phyloP scores from a whole-genome alignment of 257 asterid genomes.

The Sherardia arvensis region DNA sequence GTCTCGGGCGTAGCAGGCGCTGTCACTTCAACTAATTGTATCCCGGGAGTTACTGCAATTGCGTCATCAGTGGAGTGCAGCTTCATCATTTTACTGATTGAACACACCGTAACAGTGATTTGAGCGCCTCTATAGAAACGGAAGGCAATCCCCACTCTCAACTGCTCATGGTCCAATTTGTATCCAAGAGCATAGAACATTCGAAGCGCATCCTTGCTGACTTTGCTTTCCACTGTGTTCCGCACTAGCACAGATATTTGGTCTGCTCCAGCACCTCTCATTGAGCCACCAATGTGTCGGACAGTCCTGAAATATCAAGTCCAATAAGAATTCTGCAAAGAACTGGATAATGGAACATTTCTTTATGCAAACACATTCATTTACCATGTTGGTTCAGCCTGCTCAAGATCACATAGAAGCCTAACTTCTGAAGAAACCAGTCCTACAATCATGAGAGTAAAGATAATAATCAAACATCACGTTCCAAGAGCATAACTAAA shows the following conservation, averaged over 20 bases:
- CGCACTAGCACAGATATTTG: conserved; percentile 83
- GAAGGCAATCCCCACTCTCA: conserved; percentile 82
- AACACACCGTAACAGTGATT: conserved; percentile 74
- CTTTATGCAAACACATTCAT: conserved; percentile 4
- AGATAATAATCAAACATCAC: conserved; percentile 1
- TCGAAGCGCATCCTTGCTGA: conserved; percentile 81
- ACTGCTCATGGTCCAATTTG: conserved; percentile 79
- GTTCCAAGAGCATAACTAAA: neutral
- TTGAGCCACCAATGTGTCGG: conserved; percentile 88
- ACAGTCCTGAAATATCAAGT: conserved; percentile 53
- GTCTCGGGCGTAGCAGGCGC: conserved; percentile 89
- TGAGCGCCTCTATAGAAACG: conserved; percentile 81
- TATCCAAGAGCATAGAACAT: conserved; percentile 75
- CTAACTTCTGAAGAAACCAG: conserved; percentile 76
- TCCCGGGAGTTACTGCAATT: conserved; percentile 84
- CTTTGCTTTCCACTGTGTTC: conserved; percentile 73
- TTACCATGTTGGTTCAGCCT: conserved; percentile 92
- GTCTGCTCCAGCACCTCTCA: conserved; percentile 92
- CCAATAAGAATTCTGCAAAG: neutral
- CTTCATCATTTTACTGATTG: conserved; percentile 85
- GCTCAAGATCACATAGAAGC: conserved; percentile 88
- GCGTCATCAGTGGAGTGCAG: conserved; percentile 87
- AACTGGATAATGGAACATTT: conserved; percentile 1
- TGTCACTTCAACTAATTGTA: conserved; percentile 91
- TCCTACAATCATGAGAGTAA: conserved; percentile 34